phyloP scores from a whole-genome alignment of 768 basidiomycete genomes.

The Rhizopogon sp. region DNA sequence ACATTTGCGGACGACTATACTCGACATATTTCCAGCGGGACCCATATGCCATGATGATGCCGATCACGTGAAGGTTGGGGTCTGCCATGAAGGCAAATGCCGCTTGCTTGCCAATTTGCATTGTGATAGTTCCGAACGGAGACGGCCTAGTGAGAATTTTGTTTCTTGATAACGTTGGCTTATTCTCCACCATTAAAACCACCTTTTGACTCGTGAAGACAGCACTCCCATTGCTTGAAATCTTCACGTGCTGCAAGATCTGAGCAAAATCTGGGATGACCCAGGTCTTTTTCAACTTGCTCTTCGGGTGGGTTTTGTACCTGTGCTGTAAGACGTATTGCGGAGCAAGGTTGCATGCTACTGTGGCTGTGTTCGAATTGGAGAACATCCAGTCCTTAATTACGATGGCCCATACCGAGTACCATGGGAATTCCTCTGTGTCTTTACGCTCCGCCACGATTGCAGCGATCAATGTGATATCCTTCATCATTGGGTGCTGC shows the following conservation, averaged over 20 bases:
- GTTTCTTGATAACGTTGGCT: too few relatives aligned
- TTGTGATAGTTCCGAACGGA: too few relatives aligned
- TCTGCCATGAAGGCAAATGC: too few relatives aligned
- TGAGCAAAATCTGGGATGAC: not conserved
- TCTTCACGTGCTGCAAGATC: not conserved
- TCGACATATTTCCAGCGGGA: not conserved
- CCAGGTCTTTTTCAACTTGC: not conserved
- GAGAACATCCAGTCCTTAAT: not conserved
- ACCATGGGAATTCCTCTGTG: not conserved
- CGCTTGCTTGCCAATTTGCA: too few relatives aligned
- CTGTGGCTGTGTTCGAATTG: not conserved
- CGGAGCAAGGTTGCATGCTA: not conserved
- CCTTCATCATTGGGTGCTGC: not conserved
- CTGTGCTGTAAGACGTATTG: not conserved
- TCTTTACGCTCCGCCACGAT: not conserved
- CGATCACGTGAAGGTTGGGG: not conserved
- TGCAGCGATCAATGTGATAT: not conserved
- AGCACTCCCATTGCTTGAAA: too few relatives aligned
- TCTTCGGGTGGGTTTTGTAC: not conserved
- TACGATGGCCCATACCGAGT: not conserved
- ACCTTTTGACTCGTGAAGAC: too few relatives aligned
- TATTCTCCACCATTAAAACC: too few relatives aligned
- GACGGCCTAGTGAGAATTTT: too few relatives aligned
- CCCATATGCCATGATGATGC: not conserved
- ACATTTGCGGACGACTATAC: not conserved